Evolutionary conservation across 1,284 basidiomycete species (phyloP), one percentile per base, ranked within the genome.

Genomic region (Laetiporus sulphureus): DNA sequence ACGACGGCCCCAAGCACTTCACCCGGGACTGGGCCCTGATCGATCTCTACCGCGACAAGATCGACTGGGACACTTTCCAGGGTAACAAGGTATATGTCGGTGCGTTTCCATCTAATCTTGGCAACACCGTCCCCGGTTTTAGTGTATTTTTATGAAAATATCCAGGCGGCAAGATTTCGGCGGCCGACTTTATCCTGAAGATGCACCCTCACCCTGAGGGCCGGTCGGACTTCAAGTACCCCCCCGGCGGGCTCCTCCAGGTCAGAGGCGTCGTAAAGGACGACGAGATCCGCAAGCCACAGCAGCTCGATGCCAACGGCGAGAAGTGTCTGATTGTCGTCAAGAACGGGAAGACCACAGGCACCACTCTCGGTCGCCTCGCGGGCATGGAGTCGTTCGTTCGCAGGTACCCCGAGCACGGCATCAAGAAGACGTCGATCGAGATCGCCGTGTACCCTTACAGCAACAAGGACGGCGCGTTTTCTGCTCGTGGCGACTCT

Each of bases 401-500:
- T 32, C 59, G 58, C 29, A 50, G 60, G 44, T 53, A 55, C 38
- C 38, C 39, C 21, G 31, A 47, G 45, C 47, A 60, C 42, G 50
- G 37, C 25, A 40, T 48, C 44, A 19, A 53, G 41, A 42, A 55
- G 34, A 58, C 52, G 21, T 65, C 64, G 13, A 62, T 49, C 52
- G 64, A 63, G 46, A 51, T 49, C 50, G 56, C 54, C 0, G 51
- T 65, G 12, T 30, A 50, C 43, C 34, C 37, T 24, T 57, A 53
- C 42, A 47, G 57, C 48, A 44, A 37, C 25, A 51, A 57, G 21
- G 56, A 50, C 7, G 59, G 54, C 13, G 41, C 41, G 5, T 65
- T 66, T 50, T 63, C 64, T 2, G 49, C 22, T 4, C 23, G 6
- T 5, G 62, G 65, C 3, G 62, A 65, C 43, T 66, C 64, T 0